Evolutionary conservation across 1,284 basidiomycete species (phyloP), one percentile per base, ranked within the genome.

Genomic region (Ustilago trichophora): DNA sequence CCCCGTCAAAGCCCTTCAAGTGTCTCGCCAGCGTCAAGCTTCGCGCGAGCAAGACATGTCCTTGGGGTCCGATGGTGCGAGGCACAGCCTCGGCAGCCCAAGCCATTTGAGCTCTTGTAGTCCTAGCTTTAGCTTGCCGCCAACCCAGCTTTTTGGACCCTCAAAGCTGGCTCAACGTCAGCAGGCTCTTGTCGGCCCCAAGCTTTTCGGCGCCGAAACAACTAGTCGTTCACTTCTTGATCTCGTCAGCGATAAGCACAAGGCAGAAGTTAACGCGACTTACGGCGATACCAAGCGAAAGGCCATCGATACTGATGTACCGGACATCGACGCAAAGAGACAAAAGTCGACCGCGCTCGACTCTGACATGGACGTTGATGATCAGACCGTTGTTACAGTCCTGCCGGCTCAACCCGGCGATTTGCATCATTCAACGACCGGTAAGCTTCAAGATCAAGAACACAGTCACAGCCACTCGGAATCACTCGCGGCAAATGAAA

Each of bases 81-180:
- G 19, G 1, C 13, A 12, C 9, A 29, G 34, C 4, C 36, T 31
- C 6, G 16, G n/a, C 3, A 65, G 50, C 25, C 63, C 55, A n/a
- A n/a, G n/a, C n/a, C n/a, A n/a, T n/a, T n/a, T n/a, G n/a, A n/a
- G n/a, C n/a, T n/a, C n/a, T n/a, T n/a, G n/a, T n/a, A n/a, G n/a
- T n/a, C n/a, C n/a, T n/a, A n/a, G n/a, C n/a, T n/a, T n/a, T 6
- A 34, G n/a, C 13, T 40, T 42, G 19, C 40, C 48, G 22, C 47
- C 21, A 16, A 64, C 60, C 0, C 63, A 66, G 27, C 54, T 35
- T 2, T 66, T 66, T 21, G 48, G 37, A 19, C 47, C 63, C 4
- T 66, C 63, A 16, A 66, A 66, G 40, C 63, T 66, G 12, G 63
- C 56, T 5, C 37, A 51, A 25, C 55, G 63, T 24, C 45, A 19